Base-by-base conservation (phyloP, 176 grass and related monocot genomes). In the Calamus simplicifolius region DNA sequence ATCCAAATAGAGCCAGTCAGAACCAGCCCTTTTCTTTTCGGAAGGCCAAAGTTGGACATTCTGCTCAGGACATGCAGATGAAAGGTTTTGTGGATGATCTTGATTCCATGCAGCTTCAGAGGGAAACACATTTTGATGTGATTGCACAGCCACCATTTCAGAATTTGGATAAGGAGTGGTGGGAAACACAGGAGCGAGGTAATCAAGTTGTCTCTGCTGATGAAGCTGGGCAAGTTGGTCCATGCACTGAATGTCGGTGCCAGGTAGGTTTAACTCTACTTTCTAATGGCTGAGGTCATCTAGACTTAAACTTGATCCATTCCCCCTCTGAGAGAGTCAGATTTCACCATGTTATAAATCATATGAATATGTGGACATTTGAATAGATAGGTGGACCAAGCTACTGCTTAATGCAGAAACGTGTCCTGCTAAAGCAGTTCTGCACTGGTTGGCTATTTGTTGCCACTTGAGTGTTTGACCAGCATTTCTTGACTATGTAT, bases 161-260 rank as follows among this genome's bases (percentile, higher is more conserved):
- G 48, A 56, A 75, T 49, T 43, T 48, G 23, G 55, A 77, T 73
- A 64, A 77, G 18, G 82, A 92, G 29, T 87, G 88, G 88, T 92
- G 88, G 88, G 88, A 84, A 18, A 68, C 72, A 66, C 80, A 94
- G 28, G 84, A 94, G 27, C 50, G 80, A 68, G 84, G 63, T n/a
- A 58, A 58, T 35, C 88, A 81, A 70, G 80, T 87, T 26, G 60
- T 54, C 13, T 87, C 80, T 65, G 66, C 58, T 57, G 59, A 73
- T 73, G 84, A 94, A 50, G 65, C 73, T 60, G 74, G 80, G 73
- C 77, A 88, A 75, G 89, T 88, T 83, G 89, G 89, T 57, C 84
- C 84, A 16, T 63, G 10, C 17, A 77, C 77, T 55, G 27, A 67
- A 65, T 94, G 80, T 68, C 59, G 49, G 66, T 94, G 89, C 73